Evolutionary conservation across 2,329 filamentous ascomycete species (phyloP), one percentile per base, ranked within the genome.

Genomic region (Colletotrichum coccodes): DNA sequence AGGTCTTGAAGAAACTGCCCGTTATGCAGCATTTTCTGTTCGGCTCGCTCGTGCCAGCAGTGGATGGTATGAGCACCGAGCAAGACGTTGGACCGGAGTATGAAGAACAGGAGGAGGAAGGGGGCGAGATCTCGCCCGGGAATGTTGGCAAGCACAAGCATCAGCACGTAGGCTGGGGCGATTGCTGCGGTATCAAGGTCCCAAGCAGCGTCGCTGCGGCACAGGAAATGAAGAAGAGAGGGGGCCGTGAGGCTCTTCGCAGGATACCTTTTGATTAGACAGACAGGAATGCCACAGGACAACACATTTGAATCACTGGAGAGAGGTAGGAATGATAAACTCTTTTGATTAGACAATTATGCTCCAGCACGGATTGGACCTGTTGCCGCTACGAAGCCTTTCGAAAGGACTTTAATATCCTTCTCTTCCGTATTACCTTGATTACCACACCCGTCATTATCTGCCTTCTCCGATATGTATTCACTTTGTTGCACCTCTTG

Each of bases 11-110:
- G 36, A 99, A 99, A 80, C 79, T 99, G 63, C 96, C 96, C 1
- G 95, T 99, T 49, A 98, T 98, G 94, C 96, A 99, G 81, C 97
- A 99, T 79, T 99, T 99, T 75, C 77, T 99, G 62, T 99, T 99
- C 76, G 96, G 96, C 1, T 92, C 90, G 9, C 80, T 99, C 58
- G 86, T 99, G 2, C 91, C 94, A 0, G 94, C 95, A 0, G 89
- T 86, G 0, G 89, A 94, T 26, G 93, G 89, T 1, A 98, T 99
- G 96, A 92, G 89, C 71, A 86, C 84, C 53, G 89, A 90, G 73
- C 81, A 82, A 30, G 86, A 89, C 53, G 80, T 81, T 1, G 86
- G 83, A n/a, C 75, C 79, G 5, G 75, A 77, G 3, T 78, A 78
- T 4, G 83, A 85, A 47, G 86, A 86, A 12, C 83, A 83, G 32